Conservation (phyloP, 768 basidiomycete species). For the Obba rivulosa region DNA sequence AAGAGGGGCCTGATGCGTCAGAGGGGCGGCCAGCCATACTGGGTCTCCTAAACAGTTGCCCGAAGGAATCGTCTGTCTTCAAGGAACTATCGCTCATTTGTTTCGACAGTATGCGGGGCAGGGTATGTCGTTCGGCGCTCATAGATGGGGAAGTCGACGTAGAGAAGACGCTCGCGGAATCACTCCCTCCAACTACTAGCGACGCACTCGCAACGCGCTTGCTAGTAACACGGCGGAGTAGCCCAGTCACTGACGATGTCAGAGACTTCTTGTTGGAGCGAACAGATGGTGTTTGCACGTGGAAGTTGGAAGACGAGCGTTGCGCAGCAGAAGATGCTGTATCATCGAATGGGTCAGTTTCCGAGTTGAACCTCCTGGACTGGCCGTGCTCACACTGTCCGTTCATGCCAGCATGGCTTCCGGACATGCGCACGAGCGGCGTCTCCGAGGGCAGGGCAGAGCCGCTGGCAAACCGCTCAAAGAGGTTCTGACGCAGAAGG, state of each 20-base stretch:
- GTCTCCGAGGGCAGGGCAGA: slow-evolving; percentile 55
- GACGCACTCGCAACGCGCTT: slow-evolving; percentile 19
- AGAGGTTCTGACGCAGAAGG: slow-evolving; percentile 75
- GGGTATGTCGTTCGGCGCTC: slow-evolving; percentile 10
- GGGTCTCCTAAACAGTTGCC: slow-evolving; percentile 22
- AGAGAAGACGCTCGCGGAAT: slow-evolving; percentile 25
- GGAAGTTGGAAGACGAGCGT: slow-evolving; percentile 18
- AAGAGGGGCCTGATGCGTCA: slow-evolving; percentile 4
- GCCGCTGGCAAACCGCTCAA: slow-evolving; percentile 67
- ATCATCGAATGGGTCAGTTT: background rate
- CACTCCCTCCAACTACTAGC: slow-evolving; percentile 16
- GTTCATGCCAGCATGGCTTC: slow-evolving; percentile 1
- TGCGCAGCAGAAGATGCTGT: slow-evolving; percentile 13
- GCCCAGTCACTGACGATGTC: slow-evolving; percentile 29
- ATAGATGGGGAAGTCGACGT: slow-evolving; percentile 16
- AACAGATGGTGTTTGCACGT: slow-evolving; percentile 22
- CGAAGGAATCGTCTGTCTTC: slow-evolving; percentile 37
- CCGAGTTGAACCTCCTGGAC: too few species aligned
- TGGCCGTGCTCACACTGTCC: background rate
- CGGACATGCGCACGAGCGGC: slow-evolving; percentile 53
- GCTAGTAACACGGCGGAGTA: slow-evolving; percentile 29
- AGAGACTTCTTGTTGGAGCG: slow-evolving; percentile 29
- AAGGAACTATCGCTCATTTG: slow-evolving; percentile 48
- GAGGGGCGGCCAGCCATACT: background rate
- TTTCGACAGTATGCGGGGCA: slow-evolving; percentile 32